Evolutionary conservation across 768 basidiomycete genomes (phyloP).

Genomic region (Rhodotorula graminis): DNA sequence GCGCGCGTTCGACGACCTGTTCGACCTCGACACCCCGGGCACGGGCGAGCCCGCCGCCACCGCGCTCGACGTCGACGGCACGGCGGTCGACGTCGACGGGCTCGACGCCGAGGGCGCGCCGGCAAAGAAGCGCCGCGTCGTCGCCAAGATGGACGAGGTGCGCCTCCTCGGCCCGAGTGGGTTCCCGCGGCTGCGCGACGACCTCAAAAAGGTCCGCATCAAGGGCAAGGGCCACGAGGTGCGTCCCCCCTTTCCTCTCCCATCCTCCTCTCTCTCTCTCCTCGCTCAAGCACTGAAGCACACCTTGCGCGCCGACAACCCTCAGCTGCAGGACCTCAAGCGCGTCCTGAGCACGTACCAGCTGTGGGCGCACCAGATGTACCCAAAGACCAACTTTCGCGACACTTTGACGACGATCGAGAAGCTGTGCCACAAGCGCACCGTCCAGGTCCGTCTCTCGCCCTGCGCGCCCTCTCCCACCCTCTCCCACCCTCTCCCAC

Average conservation of each 20-base stretch:
- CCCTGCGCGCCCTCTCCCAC: background rate
- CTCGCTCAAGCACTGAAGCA: background rate
- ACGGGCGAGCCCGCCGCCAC: slow-evolving; percentile 10
- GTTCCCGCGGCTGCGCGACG: slow-evolving; percentile 71
- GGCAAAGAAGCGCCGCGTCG: slow-evolving; percentile 52
- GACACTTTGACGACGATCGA: slow-evolving; percentile 84
- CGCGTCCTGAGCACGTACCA: slow-evolving; percentile 78
- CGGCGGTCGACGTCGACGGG: slow-evolving; percentile 46
- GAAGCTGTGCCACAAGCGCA: slow-evolving; percentile 75
- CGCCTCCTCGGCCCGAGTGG: slow-evolving; percentile 68
- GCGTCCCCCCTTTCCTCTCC: slow-evolving; percentile 8
- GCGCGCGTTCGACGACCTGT: slow-evolving; percentile 22
- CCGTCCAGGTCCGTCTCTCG: slow-evolving; percentile 66
- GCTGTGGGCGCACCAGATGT: slow-evolving; percentile 90
- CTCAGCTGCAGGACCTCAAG: slow-evolving; percentile 72
- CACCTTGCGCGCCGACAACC: background rate
- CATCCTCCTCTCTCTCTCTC: background rate
- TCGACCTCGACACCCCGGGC: slow-evolving; percentile 13
- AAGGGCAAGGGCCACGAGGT: slow-evolving; percentile 94
- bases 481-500: background rate
- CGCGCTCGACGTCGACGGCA: slow-evolving; percentile 41
- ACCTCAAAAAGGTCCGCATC: slow-evolving; percentile 69
- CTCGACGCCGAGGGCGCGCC: slow-evolving; percentile 48
- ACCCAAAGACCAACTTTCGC: slow-evolving; percentile 77
- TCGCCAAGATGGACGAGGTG: slow-evolving; percentile 58